Evolutionary conservation across 176 grass and related monocot genomes (phyloP), one percentile per base, ranked within the genome.

Genomic region (Leersia perrieri): DNA sequence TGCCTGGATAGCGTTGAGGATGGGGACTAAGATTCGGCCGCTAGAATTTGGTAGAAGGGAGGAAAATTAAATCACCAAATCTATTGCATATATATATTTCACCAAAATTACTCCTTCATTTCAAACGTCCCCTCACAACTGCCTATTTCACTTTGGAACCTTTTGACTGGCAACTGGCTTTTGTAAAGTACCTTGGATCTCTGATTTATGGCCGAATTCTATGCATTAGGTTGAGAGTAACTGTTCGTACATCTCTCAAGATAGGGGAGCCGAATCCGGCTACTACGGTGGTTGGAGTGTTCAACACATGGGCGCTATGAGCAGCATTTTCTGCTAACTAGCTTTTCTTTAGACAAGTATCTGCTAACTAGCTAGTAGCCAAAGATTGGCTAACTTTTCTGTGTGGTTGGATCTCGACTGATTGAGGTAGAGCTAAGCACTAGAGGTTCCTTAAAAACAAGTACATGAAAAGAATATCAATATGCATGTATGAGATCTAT

Each of bases 281-380:
- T 11, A 51, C 33, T 75, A 27, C 8, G 76, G 13, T 79, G 20
- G 76, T 57, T 74, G 18, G 31, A 74, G 30, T 16, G 47, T 9
- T 39, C 63, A 80, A 80, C 77, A 80, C 77, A 80, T 58, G 77
- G 64, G 69, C n/a, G 32, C 23, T 57, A 34, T 3, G 9, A 71
- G 47, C 18, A 23, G n/a, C 49, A 70, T 35, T 60, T 31, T 44
- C 66, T 40, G 66, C 49, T 70, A 41, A 28, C 40, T 49, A n/a
- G n/a, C n/a, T n/a, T n/a, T n/a, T n/a, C n/a, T n/a, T n/a, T n/a
- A n/a, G n/a, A n/a, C n/a, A n/a, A n/a, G n/a, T n/a, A n/a, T 44
- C 66, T 40, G 66, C 49, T 70, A 41, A 18, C 3, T 32, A 81
- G 78, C n/a, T 41, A 18, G 9, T 32, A 71, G 78, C n/a, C 15